Base-by-base conservation (phyloP, 768 basidiomycete species). In the Suillus bovinus region DNA sequence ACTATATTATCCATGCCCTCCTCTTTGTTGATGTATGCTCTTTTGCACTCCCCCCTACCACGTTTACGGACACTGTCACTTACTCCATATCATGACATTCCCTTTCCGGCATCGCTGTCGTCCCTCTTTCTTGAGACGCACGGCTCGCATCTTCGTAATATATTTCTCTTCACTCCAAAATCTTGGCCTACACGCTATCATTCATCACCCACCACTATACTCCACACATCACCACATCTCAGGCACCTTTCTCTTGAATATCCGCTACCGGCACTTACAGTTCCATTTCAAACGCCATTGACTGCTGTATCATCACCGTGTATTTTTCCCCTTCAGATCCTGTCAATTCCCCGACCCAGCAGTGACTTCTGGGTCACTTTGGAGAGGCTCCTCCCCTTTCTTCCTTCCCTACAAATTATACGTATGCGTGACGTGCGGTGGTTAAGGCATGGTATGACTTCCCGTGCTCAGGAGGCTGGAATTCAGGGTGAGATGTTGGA, bases 401-500 rank as follows among this genome's bases (percentile, higher is more conserved):
- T 93, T 22, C 89, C 89, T 0, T 68, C 77, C 14, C 78, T 94
- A 27, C 70, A 76, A 46, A 79, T 82, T 9, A 75, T 94, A 22
- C 82, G 88, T 17, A 79, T 82, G 17, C 78, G 89, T 63, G 90
- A 92, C 66, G 81, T 91, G 20, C 84, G 84, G 36, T 93, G 91
- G 90, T 73, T 93, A 39, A 77, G 86, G 59, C 81, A 80, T 58
- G 91, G 90, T 0, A 81, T 93, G 72, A 85, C 82, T 9, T 75
- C 74, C 0, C 79, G 81, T 62, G 92, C 92, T 29, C 86, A 84
- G 65, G 85, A 82, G 64, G 83, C 91, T 8, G 92, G 92, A 9
- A 82, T 91, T 16, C 91, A 93, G 74, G 92, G 91, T 47, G 89
- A 91, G 71, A 87, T 94, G 85, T 77, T 80, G 65, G 83, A 86